phyloP scores from a whole-genome alignment of 805 yeast genomes.

The Diddensiella santjacobensis region DNA sequence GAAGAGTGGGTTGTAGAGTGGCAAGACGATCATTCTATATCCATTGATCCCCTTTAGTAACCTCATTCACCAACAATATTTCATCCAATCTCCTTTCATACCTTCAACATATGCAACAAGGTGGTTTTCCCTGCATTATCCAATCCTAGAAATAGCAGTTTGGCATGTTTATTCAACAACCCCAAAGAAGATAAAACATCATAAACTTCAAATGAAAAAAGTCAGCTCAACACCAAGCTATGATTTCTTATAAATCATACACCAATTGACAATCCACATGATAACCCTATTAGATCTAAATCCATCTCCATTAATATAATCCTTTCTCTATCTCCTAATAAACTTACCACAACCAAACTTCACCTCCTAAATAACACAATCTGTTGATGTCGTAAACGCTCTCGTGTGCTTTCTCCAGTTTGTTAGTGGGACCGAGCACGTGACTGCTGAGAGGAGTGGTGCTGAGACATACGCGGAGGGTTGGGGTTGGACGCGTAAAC shows the following conservation, averaged over 20 bases:
- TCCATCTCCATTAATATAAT: no score
- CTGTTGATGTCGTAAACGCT: no score
- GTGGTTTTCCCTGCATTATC: conserved; percentile 99
- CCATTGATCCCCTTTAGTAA: conserved; percentile 5
- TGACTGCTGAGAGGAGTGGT: no score
- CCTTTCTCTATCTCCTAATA: no score
- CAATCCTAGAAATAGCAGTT: conserved; percentile 89
- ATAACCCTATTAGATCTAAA: no score
- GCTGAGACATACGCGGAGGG: no score
- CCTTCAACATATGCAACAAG: conserved; percentile 70
- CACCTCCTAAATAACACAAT: no score
- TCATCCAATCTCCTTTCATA: conserved; percentile 4
- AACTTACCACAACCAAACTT: no score
- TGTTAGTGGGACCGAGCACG: no score
- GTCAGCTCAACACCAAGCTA: conserved; percentile 1
- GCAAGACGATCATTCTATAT: conserved; percentile 86
- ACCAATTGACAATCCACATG: conserved; percentile 48
- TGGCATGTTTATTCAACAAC: conserved; percentile 91
- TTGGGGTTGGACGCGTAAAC: no score
- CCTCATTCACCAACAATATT: background rate
- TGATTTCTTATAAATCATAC: conserved; percentile 30
- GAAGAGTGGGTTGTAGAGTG: conserved; percentile 94
- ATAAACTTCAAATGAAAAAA: conserved; percentile 45
- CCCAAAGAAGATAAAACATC: conserved; percentile 77
- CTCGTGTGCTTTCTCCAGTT: no score